Evolutionary conservation across 2,329 filamentous ascomycete genomes (phyloP), one percentile per base, ranked within the genome.

Genomic region (Colletotrichum caudatum): DNA sequence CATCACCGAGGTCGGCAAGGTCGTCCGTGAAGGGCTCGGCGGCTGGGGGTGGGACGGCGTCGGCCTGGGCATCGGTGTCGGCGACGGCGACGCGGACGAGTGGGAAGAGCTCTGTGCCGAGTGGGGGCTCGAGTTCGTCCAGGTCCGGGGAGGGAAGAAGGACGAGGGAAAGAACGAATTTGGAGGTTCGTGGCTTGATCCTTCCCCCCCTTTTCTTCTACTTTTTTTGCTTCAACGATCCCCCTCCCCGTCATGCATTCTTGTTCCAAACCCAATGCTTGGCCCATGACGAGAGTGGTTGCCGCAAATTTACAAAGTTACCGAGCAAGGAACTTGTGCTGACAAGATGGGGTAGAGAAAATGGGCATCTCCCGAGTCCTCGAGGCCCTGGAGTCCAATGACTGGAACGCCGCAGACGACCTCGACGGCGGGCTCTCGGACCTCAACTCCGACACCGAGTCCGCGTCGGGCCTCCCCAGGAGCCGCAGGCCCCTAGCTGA

Each of bases 11-110:
- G 86, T 91, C 0, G 87, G 86, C 0, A 83, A 83, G 60, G 87
- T 92, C 2, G 82, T 90, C 0, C 84, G 83, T 68, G 80, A 89
- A 2, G 89, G 88, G 0, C 82, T 90, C 2, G 89, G 89, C 3
- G 88, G 88, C 9, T 89, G 85, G 83, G 82, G 83, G 2, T 92
- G 90, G 90, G 90, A 92, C 68, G 91, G 90, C 0, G 89, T 91
- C 0, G 83, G 84, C 20, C 75, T 93, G 16, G 91, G 86, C 1
- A 81, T 92, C 1, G 89, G 87, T 0, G 84, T 92, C 39, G 86
- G 83, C 29, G 82, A 81, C 56, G 78, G 78, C 7, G 76, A 79
- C 23, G 78, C 78, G 16, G 88, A 90, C 37, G 85, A 87, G 72
- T 91, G 89, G 89, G 90, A 92, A 74, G 89, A 90, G 66, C 75